Base-by-base conservation (phyloP, 2,329 filamentous ascomycete genomes). In the Fusarium sp. region DNA sequence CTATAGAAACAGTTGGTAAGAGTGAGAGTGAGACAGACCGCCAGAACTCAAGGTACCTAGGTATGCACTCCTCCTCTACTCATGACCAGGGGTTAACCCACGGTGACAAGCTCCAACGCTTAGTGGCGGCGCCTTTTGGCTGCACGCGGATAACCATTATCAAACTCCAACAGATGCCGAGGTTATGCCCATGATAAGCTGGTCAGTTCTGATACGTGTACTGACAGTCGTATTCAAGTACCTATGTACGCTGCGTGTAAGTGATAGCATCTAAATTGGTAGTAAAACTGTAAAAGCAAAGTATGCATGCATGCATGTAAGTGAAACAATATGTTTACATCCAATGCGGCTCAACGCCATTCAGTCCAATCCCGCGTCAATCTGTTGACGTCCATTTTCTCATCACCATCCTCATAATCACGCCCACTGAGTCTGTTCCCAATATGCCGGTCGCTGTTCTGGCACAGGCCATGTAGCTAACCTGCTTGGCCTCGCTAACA, bases 381-480 rank as follows among this genome's bases (percentile, higher is more conserved):
- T 53, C 40, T 40, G 53, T 31, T 31, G 28, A 31, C 28, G 28
- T 31, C 28, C 10, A 10, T 31, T 31, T 31, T 13, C 28, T 11
- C 28, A 31, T 50, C 39, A 39, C 44, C 49, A 38, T 40, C 44
- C 57, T 39, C 21, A 49, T 49, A 57, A 42, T 24, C 61, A 45
- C 40, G 44, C 55, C 56, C 53, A 63, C 9, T 49, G 64, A 21
- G 51, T 39, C 34, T 56, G 62, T 22, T 67, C 60, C 50, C 47
- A 28, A 66, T 69, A 72, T 45, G 38, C 55, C 45, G 57, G 53
- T 49, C 54, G 69, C 44, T 63, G 43, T 31, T 64, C 57, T 33
- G 57, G 49, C n/a, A 69, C 55, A 50, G 71, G 56, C 70, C 65
- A 73, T 57, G 67, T 42, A 43, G 62, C 47, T 44, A 67, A 33